Percentiles rank a stretch among this genome's conserved stretches.
These are phyloP conservation scores for Picea abies DNA, from an alignment of 83 land plant genomes.

Conservation along the genomic window DNA sequence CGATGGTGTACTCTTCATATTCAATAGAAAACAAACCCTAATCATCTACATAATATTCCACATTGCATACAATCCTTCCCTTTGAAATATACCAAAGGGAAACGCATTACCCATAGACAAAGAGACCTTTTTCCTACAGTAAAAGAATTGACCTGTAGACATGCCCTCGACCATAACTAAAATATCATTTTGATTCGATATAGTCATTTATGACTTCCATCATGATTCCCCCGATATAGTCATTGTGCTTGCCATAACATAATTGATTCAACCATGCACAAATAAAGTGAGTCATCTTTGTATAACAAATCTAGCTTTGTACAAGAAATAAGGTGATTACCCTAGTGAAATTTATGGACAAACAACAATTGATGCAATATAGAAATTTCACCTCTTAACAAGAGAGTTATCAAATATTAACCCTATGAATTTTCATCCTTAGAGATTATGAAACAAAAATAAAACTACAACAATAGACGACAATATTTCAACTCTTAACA, in stretches of 20 bases:
- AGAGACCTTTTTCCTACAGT: conserved; percentile 56
- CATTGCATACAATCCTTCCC: conserved; percentile 68
- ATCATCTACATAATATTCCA: conserved; percentile 61
- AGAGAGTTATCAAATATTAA: no score
- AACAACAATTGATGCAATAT: no score
- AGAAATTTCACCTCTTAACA: no score
- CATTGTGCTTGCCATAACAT: conserved; percentile 56
- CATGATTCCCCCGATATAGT: conserved; percentile 57
- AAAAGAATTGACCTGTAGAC: conserved; percentile 56
- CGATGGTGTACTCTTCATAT: conserved; percentile 59
- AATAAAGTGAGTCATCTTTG: no score
- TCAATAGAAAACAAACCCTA: conserved; percentile 59
- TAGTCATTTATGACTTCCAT: conserved; percentile 56
- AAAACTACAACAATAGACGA: no score
- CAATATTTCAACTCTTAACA: no score
- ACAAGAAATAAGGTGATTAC: no score
- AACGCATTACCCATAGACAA: conserved; percentile 51
- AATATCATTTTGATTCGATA: conserved; percentile 56
- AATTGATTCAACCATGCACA: no score
- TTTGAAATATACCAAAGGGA: conserved; percentile 57
- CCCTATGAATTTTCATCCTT: no score
- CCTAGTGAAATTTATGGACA: no score
- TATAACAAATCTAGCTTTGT: no score
- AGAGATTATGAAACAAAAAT: no score
- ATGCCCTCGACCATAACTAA: conserved; percentile 65